Percentiles rank a stretch among this genome's conserved stretches.
Conservation (phyloP, 2,329 filamentous ascomycete species). For the Neonectria hederae region DNA sequence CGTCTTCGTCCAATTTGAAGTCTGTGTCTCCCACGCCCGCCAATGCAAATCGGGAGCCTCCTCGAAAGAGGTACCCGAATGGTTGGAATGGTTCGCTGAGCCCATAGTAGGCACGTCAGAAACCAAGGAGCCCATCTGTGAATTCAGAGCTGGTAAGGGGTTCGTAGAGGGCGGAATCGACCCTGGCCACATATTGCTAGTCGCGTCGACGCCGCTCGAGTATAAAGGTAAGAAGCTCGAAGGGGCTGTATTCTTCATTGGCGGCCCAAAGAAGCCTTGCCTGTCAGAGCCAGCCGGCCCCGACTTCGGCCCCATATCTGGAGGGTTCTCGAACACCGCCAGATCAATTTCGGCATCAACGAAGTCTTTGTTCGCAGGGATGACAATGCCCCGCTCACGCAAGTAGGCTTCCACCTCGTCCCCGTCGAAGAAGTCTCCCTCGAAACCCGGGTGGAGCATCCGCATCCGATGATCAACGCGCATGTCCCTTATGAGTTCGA, state of each 20-base stretch:
- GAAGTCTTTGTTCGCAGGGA: constrained; percentile 69
- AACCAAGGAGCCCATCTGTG: constrained; percentile 21
- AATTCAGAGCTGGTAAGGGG: constrained; percentile 14
- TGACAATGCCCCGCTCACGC: constrained; percentile 67
- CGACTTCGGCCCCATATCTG: constrained; percentile 9
- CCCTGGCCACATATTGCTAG: constrained; percentile 27
- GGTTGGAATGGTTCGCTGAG: constrained; percentile 18
- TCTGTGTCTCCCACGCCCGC: constrained; percentile 27
- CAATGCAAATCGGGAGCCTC: constrained; percentile 23
- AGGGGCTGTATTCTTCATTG: constrained; percentile 1
- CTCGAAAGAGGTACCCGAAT: constrained; percentile 22
- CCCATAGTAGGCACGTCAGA: constrained; percentile 9
- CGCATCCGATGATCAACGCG: constrained; percentile 58
- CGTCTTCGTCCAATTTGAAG: constrained; percentile 40
- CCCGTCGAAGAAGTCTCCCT: constrained; percentile 80
- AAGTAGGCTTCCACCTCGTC: constrained; percentile 82
- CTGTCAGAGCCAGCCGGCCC: neutral
- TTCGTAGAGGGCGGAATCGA: constrained; percentile 20
- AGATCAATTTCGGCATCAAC: constrained; percentile 66
- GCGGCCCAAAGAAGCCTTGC: constrained; percentile 27
- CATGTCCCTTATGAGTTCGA: constrained; percentile 53
- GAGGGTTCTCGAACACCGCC: constrained; percentile 47
- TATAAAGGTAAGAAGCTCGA: constrained; percentile 18
- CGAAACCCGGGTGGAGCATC: constrained; percentile 68
- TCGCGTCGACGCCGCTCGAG: constrained; percentile 10